Base-by-base conservation (phyloP, 2,329 filamentous ascomycete species). In the Paradendryphiella salina region DNA sequence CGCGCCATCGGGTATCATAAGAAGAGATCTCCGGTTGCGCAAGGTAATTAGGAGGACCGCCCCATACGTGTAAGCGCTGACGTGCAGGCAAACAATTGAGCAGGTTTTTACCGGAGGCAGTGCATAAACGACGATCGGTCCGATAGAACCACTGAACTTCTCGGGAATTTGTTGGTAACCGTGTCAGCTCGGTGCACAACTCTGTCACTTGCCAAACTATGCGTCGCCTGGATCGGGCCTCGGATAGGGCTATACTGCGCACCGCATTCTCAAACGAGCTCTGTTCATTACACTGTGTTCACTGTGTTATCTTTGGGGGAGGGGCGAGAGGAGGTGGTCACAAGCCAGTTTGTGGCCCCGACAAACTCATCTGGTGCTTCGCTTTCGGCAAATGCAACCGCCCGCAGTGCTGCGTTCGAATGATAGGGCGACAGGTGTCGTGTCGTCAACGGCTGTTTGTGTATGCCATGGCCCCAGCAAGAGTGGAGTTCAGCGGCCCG, bases 41-140 rank as follows among this genome's bases (percentile, higher is more conserved):
- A 9, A 21, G 8, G 15, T 14, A 14, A 49, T 49, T 39, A 44
- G 39, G 38, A 43, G 46, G 46, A 20, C 46, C 13, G 11, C 10
- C 1, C 14, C 23, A 37, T 29, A 34, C 23, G 4, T 26, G 18
- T 18, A 31, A 26, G 39, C 17, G 33, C 39, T 20, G 13, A 9
- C 3, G 14, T 6, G 10, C 23, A 4, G 3, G 11, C 23, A 44
- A 28, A 33, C 1, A 1, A 6, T 17, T 6, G 8, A 8, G n/a
- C 21, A 34, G 8, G 20, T 38, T 15, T 29, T 3, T 17, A 7
- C 33, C 26, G 28, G 37, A 11, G 1, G 8, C 5, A 36, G 20
- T 26, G 28, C 33, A 1, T n/a, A n/a, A 10, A n/a, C 41, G 0
- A 29, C 14, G 14, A 34, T 36, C 39, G 46, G 39, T 9, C 33